Evolutionary conservation across 208 protist genomes (phyloP).

Genomic region (Porcisia deanei): DNA sequence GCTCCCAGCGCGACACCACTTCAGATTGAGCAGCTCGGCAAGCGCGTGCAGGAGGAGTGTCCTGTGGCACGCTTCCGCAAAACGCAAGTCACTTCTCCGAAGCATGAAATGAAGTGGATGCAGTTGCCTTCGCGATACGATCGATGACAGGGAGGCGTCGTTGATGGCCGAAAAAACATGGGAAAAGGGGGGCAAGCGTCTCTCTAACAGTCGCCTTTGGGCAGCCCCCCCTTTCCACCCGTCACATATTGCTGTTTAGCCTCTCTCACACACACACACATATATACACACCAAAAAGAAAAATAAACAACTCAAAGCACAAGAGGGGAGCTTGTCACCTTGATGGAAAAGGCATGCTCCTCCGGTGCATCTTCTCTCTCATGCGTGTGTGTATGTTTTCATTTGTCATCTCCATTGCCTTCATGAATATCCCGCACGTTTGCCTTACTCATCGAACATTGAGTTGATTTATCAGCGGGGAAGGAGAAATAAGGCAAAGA

Average conservation of each 20-base stretch:
- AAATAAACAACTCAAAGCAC: neutral
- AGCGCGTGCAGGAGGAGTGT: slow-evolving; percentile 85
- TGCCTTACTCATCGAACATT: neutral
- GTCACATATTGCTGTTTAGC: slow-evolving; percentile 1
- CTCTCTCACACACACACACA: no score
- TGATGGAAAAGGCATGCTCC: neutral
- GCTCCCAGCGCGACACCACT: slow-evolving; percentile 77
- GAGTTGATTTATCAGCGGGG: neutral
- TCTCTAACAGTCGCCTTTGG: neutral
- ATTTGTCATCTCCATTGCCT: neutral
- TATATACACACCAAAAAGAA: neutral
- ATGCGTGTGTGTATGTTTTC: neutral
- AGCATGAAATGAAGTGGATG: slow-evolving; percentile 84
- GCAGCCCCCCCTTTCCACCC: neutral
- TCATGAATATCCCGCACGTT: neutral
- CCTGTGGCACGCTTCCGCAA: slow-evolving; percentile 87
- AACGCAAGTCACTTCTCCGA: slow-evolving; percentile 55
- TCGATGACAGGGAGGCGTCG: slow-evolving; percentile 26
- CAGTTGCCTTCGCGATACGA: slow-evolving; percentile 72
- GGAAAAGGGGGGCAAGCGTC: no score
- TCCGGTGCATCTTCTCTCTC: no score
- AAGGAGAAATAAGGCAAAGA: neutral
- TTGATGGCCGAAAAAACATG: neutral
- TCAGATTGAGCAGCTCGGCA: slow-evolving; percentile 88
- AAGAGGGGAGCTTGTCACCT: neutral